These are phyloP conservation scores for Stachybotrys echinatus DNA, from an alignment of 2,329 filamentous ascomycete species.

Conservation along the genomic window DNA sequence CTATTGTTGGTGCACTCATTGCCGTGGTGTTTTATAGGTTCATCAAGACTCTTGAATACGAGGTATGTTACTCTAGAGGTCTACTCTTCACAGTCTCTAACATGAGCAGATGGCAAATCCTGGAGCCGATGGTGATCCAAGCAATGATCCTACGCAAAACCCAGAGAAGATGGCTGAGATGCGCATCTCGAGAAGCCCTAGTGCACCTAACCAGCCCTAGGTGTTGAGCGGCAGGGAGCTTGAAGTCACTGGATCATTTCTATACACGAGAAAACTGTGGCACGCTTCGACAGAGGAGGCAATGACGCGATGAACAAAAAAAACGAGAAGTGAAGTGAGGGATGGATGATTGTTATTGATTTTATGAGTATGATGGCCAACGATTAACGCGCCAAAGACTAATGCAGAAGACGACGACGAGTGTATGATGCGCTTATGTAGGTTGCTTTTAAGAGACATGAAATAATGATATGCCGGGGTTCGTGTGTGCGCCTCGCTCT, in stretches of 20 bases:
- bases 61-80: slow-evolving; percentile 16
- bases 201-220: neutral
- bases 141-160: slow-evolving; percentile 38
- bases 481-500: neutral
- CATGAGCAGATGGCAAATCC: slow-evolving; percentile 36
- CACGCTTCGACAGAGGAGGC: neutral
- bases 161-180: slow-evolving; percentile 30
- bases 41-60: slow-evolving; percentile 34
- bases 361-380: neutral
- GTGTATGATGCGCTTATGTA: neutral
- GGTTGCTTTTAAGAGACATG: neutral
- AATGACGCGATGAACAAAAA: neutral
- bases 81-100: neutral
- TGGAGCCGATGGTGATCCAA: slow-evolving; percentile 36
- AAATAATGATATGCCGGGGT: neutral
- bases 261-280: too few species aligned
- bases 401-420: neutral
- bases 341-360: neutral
- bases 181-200: neutral
- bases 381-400: neutral
- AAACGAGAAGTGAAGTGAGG: neutral
- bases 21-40: slow-evolving; percentile 32
- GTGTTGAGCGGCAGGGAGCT: too few species aligned
- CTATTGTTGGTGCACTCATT: slow-evolving; percentile 24
- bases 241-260: too few species aligned